Evolutionary conservation across 2,329 filamentous ascomycete genomes (phyloP).

Genomic region (Aotearoamyces nothofagi): DNA sequence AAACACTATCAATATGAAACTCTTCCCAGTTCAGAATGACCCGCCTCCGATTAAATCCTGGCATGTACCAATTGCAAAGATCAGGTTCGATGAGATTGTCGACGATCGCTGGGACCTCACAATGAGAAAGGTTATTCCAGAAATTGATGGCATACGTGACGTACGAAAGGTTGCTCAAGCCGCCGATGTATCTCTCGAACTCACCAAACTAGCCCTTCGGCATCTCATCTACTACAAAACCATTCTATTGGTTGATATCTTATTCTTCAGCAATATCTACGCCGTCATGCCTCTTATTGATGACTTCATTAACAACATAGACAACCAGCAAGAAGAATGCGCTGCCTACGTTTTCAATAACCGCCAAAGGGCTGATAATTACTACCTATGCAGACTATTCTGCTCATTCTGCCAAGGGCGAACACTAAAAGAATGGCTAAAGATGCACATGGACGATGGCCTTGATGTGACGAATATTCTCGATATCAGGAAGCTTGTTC

Average conservation of each 20-base stretch:
- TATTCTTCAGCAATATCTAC: slow-evolving; percentile 88
- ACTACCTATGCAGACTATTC: slow-evolving; percentile 69
- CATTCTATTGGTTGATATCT: slow-evolving; percentile 80
- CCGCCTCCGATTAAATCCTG: slow-evolving; percentile 69
- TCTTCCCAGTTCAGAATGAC: slow-evolving; percentile 69
- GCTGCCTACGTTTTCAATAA: slow-evolving; percentile 52
- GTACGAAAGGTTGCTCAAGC: slow-evolving; percentile 74
- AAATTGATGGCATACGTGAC: slow-evolving; percentile 84
- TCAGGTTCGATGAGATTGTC: slow-evolving; percentile 47
- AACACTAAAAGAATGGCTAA: slow-evolving; percentile 77
- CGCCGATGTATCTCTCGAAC: slow-evolving; percentile 72
- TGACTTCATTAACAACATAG: slow-evolving; percentile 61
- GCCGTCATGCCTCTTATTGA: slow-evolving; percentile 65
- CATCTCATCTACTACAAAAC: slow-evolving; percentile 91
- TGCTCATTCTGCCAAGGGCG: slow-evolving; percentile 69
- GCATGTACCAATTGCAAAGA: slow-evolving; percentile 75
- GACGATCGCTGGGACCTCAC: slow-evolving; percentile 62
- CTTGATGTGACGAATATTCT: slow-evolving; percentile 57
- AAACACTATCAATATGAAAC: slow-evolving; percentile 91
- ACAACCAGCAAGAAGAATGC: slow-evolving; percentile 73
- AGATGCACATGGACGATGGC: slow-evolving; percentile 51
- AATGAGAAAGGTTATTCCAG: slow-evolving; percentile 62
- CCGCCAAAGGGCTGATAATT: slow-evolving; percentile 30
- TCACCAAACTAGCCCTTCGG: slow-evolving; percentile 73
- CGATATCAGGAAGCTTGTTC: slow-evolving; percentile 81